A percentile compares a stretch with the other conserved stretches of the same genome.
Evolutionary conservation across 2,329 filamentous ascomycete genomes (phyloP).

Genomic region (Apiospora pterosperma): DNA sequence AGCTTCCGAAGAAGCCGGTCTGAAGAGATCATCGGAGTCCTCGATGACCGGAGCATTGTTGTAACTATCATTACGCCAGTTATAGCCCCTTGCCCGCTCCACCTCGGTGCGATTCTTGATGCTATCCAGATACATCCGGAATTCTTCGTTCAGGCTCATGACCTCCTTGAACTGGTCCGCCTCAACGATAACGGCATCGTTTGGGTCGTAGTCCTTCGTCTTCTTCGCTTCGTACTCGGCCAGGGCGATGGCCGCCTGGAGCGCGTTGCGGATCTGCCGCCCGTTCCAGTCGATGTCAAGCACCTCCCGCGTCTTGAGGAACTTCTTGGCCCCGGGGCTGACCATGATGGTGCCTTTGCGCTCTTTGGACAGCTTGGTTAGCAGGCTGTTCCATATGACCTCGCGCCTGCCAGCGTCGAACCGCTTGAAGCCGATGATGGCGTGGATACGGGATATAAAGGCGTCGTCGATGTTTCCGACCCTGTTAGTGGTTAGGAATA

Average conservation of each 20-base stretch:
- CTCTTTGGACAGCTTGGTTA: neutral
- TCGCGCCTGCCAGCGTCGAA: neutral
- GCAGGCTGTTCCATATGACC: neutral
- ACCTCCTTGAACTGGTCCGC: neutral
- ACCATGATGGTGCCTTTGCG: neutral
- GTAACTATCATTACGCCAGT: neutral
- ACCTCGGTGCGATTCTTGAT: neutral
- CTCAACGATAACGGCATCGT: neutral
- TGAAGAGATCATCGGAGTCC: too few species aligned
- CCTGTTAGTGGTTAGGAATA: neutral
- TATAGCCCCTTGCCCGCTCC: neutral
- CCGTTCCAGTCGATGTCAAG: neutral
- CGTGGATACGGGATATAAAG: neutral
- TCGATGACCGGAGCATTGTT: too few species aligned
- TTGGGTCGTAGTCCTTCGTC: neutral
- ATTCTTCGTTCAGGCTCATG: neutral
- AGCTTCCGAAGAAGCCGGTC: too few species aligned
- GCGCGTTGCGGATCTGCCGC: neutral
- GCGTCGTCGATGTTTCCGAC: neutral
- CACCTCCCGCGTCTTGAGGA: neutral
- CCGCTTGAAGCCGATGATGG: neutral
- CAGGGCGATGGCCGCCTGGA: neutral
- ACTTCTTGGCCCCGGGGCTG: neutral
- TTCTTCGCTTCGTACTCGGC: neutral
- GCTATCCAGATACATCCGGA: neutral